Evolutionary conservation across 768 basidiomycete species (phyloP).

Genomic region (Macrocybe gigantea): DNA sequence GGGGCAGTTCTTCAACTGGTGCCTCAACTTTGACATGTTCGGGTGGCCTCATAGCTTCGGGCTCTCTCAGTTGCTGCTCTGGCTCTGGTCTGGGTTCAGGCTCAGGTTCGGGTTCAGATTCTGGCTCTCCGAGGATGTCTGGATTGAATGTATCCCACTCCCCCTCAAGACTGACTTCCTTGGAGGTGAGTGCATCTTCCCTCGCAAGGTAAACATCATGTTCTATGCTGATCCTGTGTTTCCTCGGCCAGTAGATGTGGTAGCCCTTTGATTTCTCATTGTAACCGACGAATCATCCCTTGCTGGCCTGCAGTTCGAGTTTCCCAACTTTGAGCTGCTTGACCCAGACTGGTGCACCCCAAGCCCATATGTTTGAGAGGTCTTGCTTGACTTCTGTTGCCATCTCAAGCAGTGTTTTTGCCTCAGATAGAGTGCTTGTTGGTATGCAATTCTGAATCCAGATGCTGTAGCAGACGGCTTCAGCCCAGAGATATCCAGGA

Average conservation of each 20-base stretch:
- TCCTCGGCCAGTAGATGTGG: slow-evolving; percentile 27
- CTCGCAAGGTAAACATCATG: slow-evolving; percentile 15
- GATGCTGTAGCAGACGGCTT: slow-evolving; percentile 12
- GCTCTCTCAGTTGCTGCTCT: too few species aligned
- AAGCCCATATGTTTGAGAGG: slow-evolving; percentile 9
- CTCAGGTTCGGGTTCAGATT: too few species aligned
- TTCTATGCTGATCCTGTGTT: slow-evolving; percentile 20
- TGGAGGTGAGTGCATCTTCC: slow-evolving; percentile 8
- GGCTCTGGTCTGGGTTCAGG: too few species aligned
- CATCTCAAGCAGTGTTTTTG: slow-evolving; percentile 13
- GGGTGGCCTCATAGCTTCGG: too few species aligned
- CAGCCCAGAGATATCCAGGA: slow-evolving; percentile 16
- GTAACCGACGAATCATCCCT: slow-evolving; percentile 19
- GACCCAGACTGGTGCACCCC: too few species aligned
- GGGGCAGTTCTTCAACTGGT: too few species aligned
- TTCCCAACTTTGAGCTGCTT: too few species aligned
- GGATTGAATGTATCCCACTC: slow-evolving; percentile 7
- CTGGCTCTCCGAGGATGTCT: too few species aligned
- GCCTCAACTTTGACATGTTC: too few species aligned
- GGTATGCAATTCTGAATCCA: slow-evolving; percentile 19
- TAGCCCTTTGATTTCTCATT: slow-evolving; percentile 19
- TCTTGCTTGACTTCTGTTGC: slow-evolving; percentile 17
- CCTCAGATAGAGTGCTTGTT: slow-evolving; percentile 15
- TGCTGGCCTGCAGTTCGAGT: background rate
- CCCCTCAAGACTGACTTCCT: slow-evolving; percentile 17